These are phyloP conservation scores for Wickerhamomyces mucosus DNA, from an alignment of 805 yeast genomes.

Conservation along the genomic window DNA sequence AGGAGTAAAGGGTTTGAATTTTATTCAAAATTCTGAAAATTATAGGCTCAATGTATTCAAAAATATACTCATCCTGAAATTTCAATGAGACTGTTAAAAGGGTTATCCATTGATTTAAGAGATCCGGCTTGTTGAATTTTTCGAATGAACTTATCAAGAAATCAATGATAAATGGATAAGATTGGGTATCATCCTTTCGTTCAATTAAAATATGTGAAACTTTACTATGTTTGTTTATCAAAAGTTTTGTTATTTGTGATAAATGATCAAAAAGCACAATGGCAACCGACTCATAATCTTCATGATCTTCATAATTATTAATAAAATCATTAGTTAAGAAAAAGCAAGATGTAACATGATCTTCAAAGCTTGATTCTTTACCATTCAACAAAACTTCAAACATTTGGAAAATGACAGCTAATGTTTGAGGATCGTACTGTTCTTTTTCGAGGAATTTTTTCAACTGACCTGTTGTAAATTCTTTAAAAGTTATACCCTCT, in stretches of 20 bases:
- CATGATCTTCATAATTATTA: conserved; percentile 3
- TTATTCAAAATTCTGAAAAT: conserved; percentile 14
- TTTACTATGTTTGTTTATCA: conserved; percentile 10
- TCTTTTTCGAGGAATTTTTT: conserved; percentile 34
- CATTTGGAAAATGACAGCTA: conserved; percentile 34
- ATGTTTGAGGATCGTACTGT: conserved; percentile 27
- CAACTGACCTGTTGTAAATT: conserved; percentile 37
- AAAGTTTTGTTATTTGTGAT: conserved; percentile 13
- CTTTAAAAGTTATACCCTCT: conserved; percentile 51
- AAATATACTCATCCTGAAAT: conserved; percentile 18
- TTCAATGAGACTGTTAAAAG: conserved; percentile 13
- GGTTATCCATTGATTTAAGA: conserved; percentile 14
- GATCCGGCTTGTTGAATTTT: conserved; percentile 13
- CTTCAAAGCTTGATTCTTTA: conserved; percentile 41
- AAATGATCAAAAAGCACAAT: conserved; percentile 17
- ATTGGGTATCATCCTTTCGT: conserved; percentile 1
- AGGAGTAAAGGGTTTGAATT: conserved; percentile 11
- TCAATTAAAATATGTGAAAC: conserved; percentile 9
- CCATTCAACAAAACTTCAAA: conserved; percentile 44
- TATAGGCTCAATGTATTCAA: conserved; percentile 16
- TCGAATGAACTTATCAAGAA: conserved; percentile 16
- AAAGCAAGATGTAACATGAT: conserved; percentile 32
- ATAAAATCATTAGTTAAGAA: conserved; percentile 23
- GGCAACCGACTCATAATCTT: conserved; percentile 12
- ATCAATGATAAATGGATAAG: conserved; percentile 13